Base-by-base conservation (phyloP, 2,329 filamentous ascomycete species). In the Aspergillus sp. region DNA sequence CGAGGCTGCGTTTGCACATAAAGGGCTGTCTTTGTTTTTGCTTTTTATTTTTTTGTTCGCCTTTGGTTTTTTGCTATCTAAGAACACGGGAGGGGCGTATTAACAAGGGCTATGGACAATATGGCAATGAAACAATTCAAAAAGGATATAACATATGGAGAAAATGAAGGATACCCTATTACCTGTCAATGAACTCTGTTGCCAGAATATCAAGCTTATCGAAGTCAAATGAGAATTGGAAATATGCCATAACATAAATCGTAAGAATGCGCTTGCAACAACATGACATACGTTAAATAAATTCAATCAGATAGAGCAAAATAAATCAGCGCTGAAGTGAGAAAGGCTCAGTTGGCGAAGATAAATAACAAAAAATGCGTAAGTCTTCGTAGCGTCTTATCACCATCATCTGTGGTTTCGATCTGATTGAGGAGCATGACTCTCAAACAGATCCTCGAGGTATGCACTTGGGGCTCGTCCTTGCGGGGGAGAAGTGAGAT, bases 391-490 rank as follows among this genome's bases (percentile, higher is more conserved):
- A 19, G 19, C 19, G 4, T 19, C 19, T 19, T 33, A 26, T 9
- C 13, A 36, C 6, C 19, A 36, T 32, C 12, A 12, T 2, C 27
- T 40, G 7, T 19, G 12, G 19, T 26, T 7, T 39, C 26, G 28
- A 36, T 40, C 37, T 32, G 33, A 11, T 30, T 53, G 53, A 7
- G 58, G 55, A 7, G 52, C 48, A 58, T 90, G 84, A 50, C 86
- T 87, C 59, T 90, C 88, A 48, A 96, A 85, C 39, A 97, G 68
- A 64, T 96, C 90, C 47, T 97, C 90, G 33, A 97, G 74, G 62
- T 90, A 95, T 12, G 89, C 88, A 64, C 88, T 95, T 0, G 91
- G 91, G 11, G 90, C 86, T 45, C 90, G 77, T 44, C 82, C 82
- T 42, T 81, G 84, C 10, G 81, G 75, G 3, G 84, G 77, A 44